Evolutionary conservation across 257 asterid genomes (phyloP).

Genomic region (Solanum tarijense): DNA sequence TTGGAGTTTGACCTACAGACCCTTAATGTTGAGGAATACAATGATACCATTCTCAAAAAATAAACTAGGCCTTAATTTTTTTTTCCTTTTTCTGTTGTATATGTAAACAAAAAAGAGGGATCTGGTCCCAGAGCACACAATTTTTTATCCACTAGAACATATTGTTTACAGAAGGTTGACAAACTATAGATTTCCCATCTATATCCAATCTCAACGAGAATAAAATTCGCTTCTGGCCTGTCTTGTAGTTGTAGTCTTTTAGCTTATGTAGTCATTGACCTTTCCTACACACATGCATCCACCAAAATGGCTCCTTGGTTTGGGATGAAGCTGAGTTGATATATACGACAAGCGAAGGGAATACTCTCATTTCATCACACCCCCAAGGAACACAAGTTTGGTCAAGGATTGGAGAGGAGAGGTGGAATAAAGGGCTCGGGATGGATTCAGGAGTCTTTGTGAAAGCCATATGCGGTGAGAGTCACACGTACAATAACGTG

Average conservation of each 20-base stretch:
- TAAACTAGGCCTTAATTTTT: not conserved
- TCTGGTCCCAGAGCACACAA: not conserved
- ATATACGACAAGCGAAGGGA: constrained; percentile 1
- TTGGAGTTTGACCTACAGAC: not conserved
- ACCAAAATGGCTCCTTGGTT: constrained; percentile 1
- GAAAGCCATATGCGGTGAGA: not conserved
- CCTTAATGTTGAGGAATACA: not conserved
- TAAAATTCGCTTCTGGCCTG: constrained; percentile 9
- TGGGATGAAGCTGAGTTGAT: constrained; percentile 9
- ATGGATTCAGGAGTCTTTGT: constrained; percentile 2
- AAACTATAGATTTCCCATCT: not conserved
- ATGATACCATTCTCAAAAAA: not conserved
- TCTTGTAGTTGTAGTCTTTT: constrained; percentile 12
- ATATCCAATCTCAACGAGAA: constrained; percentile 1
- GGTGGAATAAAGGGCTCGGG: not conserved
- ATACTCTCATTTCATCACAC: not conserved
- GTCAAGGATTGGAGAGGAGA: not conserved
- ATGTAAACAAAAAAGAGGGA: not conserved
- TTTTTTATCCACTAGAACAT: not conserved
- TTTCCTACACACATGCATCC: constrained; percentile 1
- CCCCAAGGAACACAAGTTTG: not conserved
- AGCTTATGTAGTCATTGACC: constrained; percentile 5
- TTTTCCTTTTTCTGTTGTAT: not conserved
- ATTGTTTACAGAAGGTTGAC: not conserved
- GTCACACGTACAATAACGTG: not conserved